Evolutionary conservation across 192 early-diverging fungal genomes (phyloP).

Genomic region (Chytriomyces confervae): DNA sequence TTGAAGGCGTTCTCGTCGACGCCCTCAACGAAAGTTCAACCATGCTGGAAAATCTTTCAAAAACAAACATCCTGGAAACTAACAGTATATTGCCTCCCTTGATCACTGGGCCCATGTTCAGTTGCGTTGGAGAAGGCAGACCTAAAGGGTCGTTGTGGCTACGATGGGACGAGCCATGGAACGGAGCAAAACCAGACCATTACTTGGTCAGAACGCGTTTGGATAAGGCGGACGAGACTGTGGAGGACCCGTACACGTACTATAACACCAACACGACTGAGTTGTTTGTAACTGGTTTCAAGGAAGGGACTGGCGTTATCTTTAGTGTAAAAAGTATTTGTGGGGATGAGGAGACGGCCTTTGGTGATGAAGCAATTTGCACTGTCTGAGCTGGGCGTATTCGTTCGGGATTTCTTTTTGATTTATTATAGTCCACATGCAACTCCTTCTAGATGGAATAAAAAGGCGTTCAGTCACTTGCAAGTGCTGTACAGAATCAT

Average conservation of each 20-base stretch:
- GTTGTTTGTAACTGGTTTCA: constrained; percentile 41
- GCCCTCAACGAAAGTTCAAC: constrained; percentile 45
- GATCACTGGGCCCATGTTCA: constrained; percentile 31
- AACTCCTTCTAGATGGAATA: neutral
- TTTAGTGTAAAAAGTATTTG: constrained; percentile 41
- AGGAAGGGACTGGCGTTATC: constrained; percentile 30
- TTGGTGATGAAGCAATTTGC: constrained; percentile 40
- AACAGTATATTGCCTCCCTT: constrained; percentile 33
- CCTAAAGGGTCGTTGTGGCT: constrained; percentile 50
- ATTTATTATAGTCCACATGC: neutral
- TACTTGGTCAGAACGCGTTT: constrained; percentile 42
- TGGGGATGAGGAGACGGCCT: constrained; percentile 38
- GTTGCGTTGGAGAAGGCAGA: constrained; percentile 40
- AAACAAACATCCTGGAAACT: constrained; percentile 1
- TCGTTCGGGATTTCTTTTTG: neutral
- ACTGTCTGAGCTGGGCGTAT: constrained; percentile 13
- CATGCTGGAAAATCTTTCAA: constrained; percentile 2
- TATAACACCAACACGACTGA: constrained; percentile 17
- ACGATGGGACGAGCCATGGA: constrained; percentile 51
- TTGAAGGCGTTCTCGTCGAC: constrained; percentile 41
- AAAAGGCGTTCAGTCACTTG: neutral
- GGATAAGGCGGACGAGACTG: constrained; percentile 23
- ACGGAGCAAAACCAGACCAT: constrained; percentile 45
- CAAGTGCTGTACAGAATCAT: constrained; percentile 3
- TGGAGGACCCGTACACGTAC: constrained; percentile 18